Evolutionary conservation across 106 monocot species (phyloP).

Genomic region (Triglochin maritima): DNA sequence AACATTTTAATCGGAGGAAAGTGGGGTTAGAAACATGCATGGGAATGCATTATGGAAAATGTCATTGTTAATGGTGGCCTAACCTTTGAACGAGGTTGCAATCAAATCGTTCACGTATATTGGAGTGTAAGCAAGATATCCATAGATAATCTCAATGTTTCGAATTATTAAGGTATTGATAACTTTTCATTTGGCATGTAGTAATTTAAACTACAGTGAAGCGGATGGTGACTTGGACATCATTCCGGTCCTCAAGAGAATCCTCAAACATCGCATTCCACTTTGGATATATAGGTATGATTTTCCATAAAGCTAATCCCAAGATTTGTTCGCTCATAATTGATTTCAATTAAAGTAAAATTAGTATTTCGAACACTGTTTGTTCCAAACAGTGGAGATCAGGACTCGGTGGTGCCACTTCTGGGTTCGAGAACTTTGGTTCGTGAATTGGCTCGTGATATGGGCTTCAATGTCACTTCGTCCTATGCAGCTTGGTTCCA

Average conservation of each 20-base stretch:
- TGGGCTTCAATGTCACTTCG: conserved; percentile 39
- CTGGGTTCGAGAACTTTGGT: conserved; percentile 71
- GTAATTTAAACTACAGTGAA: conserved; percentile 2
- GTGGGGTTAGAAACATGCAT: too few species aligned
- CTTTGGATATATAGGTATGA: conserved; percentile 2
- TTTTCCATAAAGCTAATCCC: too few species aligned
- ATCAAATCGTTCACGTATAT: too few species aligned
- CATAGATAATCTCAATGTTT: neutral
- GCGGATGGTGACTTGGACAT: neutral
- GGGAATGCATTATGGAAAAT: too few species aligned
- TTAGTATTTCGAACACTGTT: neutral
- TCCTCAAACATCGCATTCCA: neutral
- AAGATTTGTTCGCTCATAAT: neutral
- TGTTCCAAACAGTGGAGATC: conserved; percentile 56
- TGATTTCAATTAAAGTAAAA: neutral
- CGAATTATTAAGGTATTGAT: neutral
- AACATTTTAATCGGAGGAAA: too few species aligned
- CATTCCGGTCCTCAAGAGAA: neutral
- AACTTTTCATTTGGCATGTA: neutral
- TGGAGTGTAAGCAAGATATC: neutral
- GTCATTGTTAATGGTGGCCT: too few species aligned
- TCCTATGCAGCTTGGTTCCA: conserved; percentile 85
- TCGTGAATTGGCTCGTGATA: conserved; percentile 62
- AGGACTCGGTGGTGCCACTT: conserved; percentile 89
- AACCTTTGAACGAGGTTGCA: too few species aligned